Evolutionary conservation across 2,329 filamentous ascomycete genomes (phyloP).

Genomic region (Aspergillus ochraceus): DNA sequence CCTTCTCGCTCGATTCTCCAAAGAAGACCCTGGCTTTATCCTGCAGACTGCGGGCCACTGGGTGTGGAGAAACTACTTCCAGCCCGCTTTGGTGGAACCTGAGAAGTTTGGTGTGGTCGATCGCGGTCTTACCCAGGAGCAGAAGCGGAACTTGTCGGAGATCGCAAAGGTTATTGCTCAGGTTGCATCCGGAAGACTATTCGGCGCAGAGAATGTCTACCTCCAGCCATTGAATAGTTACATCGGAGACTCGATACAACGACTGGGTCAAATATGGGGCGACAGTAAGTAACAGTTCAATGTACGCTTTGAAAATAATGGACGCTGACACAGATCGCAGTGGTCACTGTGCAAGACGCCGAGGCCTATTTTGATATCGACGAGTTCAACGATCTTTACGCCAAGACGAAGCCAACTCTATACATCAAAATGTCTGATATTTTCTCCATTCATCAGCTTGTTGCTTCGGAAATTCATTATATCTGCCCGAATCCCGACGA

Average conservation of each 20-base stretch:
- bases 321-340: constrained; percentile 43
- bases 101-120: constrained; percentile 94
- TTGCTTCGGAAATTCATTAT: constrained; percentile 73
- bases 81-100: constrained; percentile 83
- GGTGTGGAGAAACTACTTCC: constrained; percentile 92
- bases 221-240: constrained; percentile 93
- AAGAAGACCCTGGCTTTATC: constrained; percentile 73
- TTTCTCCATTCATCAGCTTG: constrained; percentile 89
- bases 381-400: constrained; percentile 97
- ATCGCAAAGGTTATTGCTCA: constrained; percentile 91
- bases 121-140: constrained; percentile 80
- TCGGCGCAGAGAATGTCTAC: constrained; percentile 93
- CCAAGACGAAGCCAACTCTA: constrained; percentile 93
- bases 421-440: constrained; percentile 99
- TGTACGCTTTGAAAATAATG: constrained; percentile 11
- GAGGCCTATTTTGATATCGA: constrained; percentile 97
- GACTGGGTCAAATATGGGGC: constrained; percentile 72
- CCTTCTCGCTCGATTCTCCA: constrained; percentile 73
- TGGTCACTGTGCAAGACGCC: constrained; percentile 82
- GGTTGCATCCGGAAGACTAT: constrained; percentile 81
- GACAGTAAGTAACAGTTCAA: constrained; percentile 50
- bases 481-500: constrained; percentile 84
- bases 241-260: constrained; percentile 78
- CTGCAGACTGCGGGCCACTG: constrained; percentile 85
- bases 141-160: constrained; percentile 88